Evolutionary conservation across 176 grass and related monocot species (phyloP).

Genomic region (Eleusine indica): DNA sequence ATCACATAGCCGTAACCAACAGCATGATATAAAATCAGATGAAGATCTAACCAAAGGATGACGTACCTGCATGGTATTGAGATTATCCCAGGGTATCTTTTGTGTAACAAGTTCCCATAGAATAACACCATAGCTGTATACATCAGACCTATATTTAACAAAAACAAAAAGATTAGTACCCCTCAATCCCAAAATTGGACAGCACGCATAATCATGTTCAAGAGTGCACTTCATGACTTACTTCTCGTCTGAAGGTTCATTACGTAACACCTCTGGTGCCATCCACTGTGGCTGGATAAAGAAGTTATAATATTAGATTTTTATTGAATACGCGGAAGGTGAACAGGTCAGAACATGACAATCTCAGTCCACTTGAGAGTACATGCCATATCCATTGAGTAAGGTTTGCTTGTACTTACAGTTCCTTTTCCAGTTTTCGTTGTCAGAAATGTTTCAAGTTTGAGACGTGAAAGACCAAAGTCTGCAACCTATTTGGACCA

Average conservation of each 20-base stretch:
- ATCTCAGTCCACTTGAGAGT: not conserved
- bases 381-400: constrained; percentile 7
- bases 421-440: constrained; percentile 96
- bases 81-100: constrained; percentile 94
- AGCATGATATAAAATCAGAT: not conserved
- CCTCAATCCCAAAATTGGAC: not conserved
- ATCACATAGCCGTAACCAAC: not conserved
- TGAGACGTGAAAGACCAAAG: constrained; percentile 95
- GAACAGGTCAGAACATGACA: constrained; percentile 22
- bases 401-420: constrained; percentile 46
- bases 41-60: not conserved
- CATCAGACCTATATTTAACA: constrained; percentile 73
- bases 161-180: constrained; percentile 13
- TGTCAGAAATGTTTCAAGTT: constrained; percentile 79
- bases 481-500: constrained; percentile 71
- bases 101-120: constrained; percentile 92
- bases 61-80: constrained; percentile 83
- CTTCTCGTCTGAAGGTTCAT: constrained; percentile 96
- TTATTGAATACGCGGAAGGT: constrained; percentile 36
- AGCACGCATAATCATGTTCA: not conserved
- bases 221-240: constrained; percentile 22
- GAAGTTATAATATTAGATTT: constrained; percentile 30
- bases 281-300: constrained; percentile 92
- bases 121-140: constrained; percentile 91
- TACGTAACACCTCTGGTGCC: constrained; percentile 90